Base-by-base conservation (phyloP, 2,329 filamentous ascomycete species). In the Botrytis tulipae region DNA sequence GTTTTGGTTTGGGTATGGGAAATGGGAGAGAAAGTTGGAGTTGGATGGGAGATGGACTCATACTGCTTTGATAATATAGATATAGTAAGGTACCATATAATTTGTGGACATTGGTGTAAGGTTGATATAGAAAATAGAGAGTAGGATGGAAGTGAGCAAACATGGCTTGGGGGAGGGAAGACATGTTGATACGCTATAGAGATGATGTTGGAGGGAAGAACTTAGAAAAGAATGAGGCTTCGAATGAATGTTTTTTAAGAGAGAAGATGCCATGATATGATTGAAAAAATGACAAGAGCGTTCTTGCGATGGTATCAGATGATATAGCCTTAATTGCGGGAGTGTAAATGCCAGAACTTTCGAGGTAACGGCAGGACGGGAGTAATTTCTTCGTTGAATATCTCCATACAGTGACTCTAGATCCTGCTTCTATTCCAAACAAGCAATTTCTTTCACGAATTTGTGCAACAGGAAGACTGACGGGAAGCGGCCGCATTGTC, bases 341-440 rank as follows among this genome's bases (percentile, higher is more conserved):
- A 60, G 32, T 37, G 20, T n/a, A 10, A 12, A 40, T 61, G 5
- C 4, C 20, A 25, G 10, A 25, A n/a, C 16, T 9, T 6, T 12
- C 22, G 4, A 2, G 57, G 32, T 22, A 37, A 16, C 5, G 8
- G 22, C 22, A 10, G 59, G 32, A n/a, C 1, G 6, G 12, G 6
- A 16, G 25, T 16, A 29, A 4, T 37, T 4, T 7, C 22, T 1
- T 61, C 4, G 2, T 6, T 2, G 3, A 0, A 37, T 8, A 3
- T 25, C 35, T 16, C 3, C 35, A 37, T 61, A 7, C 25, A 37
- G 22, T 40, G 10, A 18, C 22, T 35, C 1, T 59, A 32, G 10
- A 8, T 1, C 35, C 10, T 61, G 32, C 20, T 37, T 61, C 3
- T 18, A 16, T 8, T 25, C 4, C 10, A 3, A 25, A 60, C 1